These are phyloP conservation scores for Apiospora hydei DNA, from an alignment of 2,329 filamentous ascomycete species.

Conservation along the genomic window DNA sequence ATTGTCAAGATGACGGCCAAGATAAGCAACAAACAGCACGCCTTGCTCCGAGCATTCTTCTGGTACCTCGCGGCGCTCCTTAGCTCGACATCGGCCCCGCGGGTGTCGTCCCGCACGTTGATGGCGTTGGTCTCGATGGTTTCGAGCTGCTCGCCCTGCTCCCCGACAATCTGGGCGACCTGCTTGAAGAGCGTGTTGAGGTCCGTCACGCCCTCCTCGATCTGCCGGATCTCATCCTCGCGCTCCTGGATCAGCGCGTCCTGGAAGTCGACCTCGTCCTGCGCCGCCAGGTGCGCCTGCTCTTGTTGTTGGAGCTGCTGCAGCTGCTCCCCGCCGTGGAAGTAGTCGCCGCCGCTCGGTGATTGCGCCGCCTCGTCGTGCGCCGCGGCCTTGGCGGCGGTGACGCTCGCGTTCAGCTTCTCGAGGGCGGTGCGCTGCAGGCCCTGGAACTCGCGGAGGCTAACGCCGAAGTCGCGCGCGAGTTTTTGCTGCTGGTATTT, in stretches of 20 bases:
- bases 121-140: conserved; percentile 90
- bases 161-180: conserved; percentile 95
- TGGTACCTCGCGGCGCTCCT: conserved; percentile 89
- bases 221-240: conserved; percentile 95
- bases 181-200: conserved; percentile 97
- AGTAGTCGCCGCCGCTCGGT: conserved; percentile 38
- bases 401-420: conserved; percentile 87
- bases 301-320: conserved; percentile 73
- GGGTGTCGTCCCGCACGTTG: conserved; percentile 80
- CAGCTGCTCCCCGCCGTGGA: conserved; percentile 55
- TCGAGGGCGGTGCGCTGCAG: conserved; percentile 91
- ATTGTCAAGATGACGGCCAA: conserved; percentile 88
- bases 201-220: conserved; percentile 94
- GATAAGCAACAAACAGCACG: conserved; percentile 89
- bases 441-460: conserved; percentile 87
- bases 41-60: conserved; percentile 93
- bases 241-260: conserved; percentile 95
- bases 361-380: conserved; percentile 63
- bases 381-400: conserved; percentile 81
- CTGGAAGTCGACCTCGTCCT: conserved; percentile 97
- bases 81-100: conserved; percentile 85
- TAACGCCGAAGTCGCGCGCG: conserved; percentile 89
- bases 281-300: conserved; percentile 81
- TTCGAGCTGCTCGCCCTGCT: conserved; percentile 89
- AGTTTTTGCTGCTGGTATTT: conserved; percentile 97